Evolutionary conservation across 345 rosid species (phyloP).

Genomic region (Laguncularia racemosa): DNA sequence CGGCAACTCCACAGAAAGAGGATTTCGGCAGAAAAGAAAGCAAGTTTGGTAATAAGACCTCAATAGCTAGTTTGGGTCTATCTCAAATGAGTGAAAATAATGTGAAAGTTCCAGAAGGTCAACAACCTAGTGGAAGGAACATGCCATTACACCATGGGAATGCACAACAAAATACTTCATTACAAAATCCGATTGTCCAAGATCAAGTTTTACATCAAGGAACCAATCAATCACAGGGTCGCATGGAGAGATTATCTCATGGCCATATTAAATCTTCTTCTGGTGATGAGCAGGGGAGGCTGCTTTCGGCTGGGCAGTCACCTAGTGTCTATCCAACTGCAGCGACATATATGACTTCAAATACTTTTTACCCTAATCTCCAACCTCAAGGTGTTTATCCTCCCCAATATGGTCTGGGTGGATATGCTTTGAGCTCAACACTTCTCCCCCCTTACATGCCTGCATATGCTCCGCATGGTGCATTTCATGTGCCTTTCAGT

Average conservation of each 20-base stretch:
- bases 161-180: constrained; percentile 31
- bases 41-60: constrained; percentile 30
- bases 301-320: constrained; percentile 58
- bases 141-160: constrained; percentile 31
- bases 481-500: constrained; percentile 54
- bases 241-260: constrained; percentile 27
- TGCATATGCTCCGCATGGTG: constrained; percentile 67
- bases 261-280: constrained; percentile 40
- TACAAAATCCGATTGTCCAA: constrained; percentile 30
- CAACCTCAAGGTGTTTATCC: constrained; percentile 62
- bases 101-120: constrained; percentile 45
- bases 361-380: constrained; percentile 58
- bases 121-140: constrained; percentile 45
- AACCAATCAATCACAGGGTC: constrained; percentile 31
- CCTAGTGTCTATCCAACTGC: constrained; percentile 60
- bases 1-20: constrained; percentile 27
- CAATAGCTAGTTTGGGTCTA: constrained; percentile 29
- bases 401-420: constrained; percentile 51
- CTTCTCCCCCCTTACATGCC: constrained; percentile 54
- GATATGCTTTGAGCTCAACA: constrained; percentile 53
- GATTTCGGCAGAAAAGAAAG: constrained; percentile 24
- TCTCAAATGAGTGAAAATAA: constrained; percentile 23
- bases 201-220: constrained; percentile 36
- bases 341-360: constrained; percentile 64
- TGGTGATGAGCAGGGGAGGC: constrained; percentile 44